A percentile compares a stretch with the other conserved stretches of the same genome.
Evolutionary conservation across 768 basidiomycete genomes (phyloP).

Genomic region (Leccinum subgranulosum): DNA sequence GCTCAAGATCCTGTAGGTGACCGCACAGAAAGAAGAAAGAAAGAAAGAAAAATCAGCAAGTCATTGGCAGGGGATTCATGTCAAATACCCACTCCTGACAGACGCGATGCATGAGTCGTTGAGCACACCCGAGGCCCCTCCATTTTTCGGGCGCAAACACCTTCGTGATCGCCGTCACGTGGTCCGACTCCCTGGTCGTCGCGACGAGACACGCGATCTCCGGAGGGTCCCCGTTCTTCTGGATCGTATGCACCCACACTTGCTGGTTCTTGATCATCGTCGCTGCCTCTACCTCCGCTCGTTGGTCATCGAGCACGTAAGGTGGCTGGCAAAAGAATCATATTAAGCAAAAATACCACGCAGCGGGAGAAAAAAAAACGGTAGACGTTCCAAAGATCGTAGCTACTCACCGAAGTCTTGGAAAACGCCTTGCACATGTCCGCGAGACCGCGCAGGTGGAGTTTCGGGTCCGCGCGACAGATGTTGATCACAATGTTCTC

Average conservation of each 20-base stretch:
- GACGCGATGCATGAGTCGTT: constrained; percentile 56
- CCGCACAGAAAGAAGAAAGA: neutral
- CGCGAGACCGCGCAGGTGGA: constrained; percentile 36
- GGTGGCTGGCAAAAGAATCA: constrained; percentile 43
- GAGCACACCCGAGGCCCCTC: constrained; percentile 55
- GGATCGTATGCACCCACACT: constrained; percentile 59
- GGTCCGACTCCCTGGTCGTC: constrained; percentile 55
- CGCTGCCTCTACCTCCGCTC: constrained; percentile 50
- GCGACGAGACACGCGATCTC: constrained; percentile 69
- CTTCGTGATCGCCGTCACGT: constrained; percentile 66
- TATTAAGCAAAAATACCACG: neutral
- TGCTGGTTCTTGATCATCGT: constrained; percentile 43
- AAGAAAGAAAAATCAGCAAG: neutral
- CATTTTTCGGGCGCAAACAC: constrained; percentile 59
- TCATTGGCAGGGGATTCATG: neutral
- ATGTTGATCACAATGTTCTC: constrained; percentile 26
- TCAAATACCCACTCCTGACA: constrained; percentile 45
- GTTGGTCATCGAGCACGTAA: constrained; percentile 43
- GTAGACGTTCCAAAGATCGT: neutral
- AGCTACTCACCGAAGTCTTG: constrained; percentile 48
- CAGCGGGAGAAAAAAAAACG: neutral
- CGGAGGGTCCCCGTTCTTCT: constrained; percentile 12
- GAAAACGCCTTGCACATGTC: constrained; percentile 56
- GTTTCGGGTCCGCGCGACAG: constrained; percentile 30
- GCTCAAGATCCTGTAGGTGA: neutral